A percentile compares a stretch with the other conserved stretches of the same genome.
Conservation (phyloP, 1,284 basidiomycete genomes). For the Lentinus polychrous region DNA sequence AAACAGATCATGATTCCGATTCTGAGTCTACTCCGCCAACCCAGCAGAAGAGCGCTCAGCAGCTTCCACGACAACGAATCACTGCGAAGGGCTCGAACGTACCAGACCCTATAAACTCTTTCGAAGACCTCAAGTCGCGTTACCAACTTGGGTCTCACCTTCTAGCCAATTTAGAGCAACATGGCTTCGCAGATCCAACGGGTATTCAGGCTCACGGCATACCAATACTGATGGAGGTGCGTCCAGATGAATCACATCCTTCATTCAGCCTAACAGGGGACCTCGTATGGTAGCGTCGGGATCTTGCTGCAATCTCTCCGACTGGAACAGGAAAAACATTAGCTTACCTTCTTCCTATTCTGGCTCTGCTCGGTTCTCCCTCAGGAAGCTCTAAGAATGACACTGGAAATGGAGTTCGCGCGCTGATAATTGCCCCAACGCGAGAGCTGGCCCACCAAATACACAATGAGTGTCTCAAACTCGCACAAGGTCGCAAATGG, state of each 20-base stretch:
- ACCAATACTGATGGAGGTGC: conserved; percentile 67
- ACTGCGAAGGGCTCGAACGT: conserved; percentile 63
- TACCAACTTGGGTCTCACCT: conserved; percentile 51
- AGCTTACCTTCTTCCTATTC: conserved; percentile 80
- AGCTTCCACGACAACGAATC: conserved; percentile 50
- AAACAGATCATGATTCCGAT: conserved; percentile 24
- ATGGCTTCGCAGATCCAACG: conserved; percentile 59
- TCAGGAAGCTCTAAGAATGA: conserved; percentile 41
- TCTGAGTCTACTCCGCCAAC: conserved; percentile 23
- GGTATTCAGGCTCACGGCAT: conserved; percentile 70
- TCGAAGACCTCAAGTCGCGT: conserved; percentile 48
- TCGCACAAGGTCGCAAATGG: conserved; percentile 83
- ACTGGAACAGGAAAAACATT: conserved; percentile 95
- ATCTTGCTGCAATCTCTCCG: conserved; percentile 88
- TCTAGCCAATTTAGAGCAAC: conserved; percentile 52
- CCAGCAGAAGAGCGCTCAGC: conserved; percentile 14
- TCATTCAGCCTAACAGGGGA: background rate
- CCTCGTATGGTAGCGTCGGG: conserved; percentile 39
- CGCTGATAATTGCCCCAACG: conserved; percentile 86
- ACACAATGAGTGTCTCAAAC: conserved; percentile 82
- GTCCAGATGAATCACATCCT: conserved; percentile 6
- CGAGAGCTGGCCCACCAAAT: conserved; percentile 97
- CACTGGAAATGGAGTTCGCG: conserved; percentile 58
- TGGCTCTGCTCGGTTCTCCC: conserved; percentile 63
- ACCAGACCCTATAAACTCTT: conserved; percentile 51